Base-by-base conservation (phyloP, 768 basidiomycete genomes). In the Mycena pura region DNA sequence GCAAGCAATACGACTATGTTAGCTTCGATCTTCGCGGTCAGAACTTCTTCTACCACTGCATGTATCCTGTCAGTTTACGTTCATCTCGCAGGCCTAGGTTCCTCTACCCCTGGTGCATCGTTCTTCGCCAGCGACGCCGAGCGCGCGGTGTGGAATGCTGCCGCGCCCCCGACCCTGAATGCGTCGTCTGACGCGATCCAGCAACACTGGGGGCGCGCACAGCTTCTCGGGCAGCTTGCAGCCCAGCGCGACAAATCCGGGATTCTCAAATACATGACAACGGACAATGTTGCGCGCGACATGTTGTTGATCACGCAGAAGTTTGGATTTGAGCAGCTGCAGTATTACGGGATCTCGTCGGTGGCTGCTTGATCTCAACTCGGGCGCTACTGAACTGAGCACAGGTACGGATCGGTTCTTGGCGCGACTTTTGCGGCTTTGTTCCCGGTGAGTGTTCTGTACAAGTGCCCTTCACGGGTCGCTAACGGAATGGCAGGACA, bases 241-340 rank as follows among this genome's bases (percentile, higher is more conserved):
- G 67, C 63, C 17, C 72, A 77, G 41, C 68, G 69, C 19, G 74
- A 77, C 29, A 51, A 65, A 10, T 73, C 73, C 4, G 68, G 36
- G 7, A 62, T 68, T 27, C 52, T 77, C 41, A 54, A 56, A 14
- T 73, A 74, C 50, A 73, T 79, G 14, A 77, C 73, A 44, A 79
- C 78, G 11, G 78, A 79, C 31, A 71, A 76, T 52, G 75, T 74
- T 14, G 79, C 77, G 9, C 69, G 72, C 2, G 79, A 80, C 53
- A 79, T 80, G 78, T 49, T 79, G 21, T 52, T 57, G 3, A 79
- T 80, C 45, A 68, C 70, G 3, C 56, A 73, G 39, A 74, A 74
- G 4, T 66, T 76, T 48, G 74, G 73, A 5, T 64, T 48, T 34
- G 69, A 74, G 27, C 78, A 77, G 60, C 45, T 78, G 15, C 52